Percentiles rank a stretch among this genome's conserved stretches.
phyloP scores from a whole-genome alignment of 768 basidiomycete species.

The Russula emetica region DNA sequence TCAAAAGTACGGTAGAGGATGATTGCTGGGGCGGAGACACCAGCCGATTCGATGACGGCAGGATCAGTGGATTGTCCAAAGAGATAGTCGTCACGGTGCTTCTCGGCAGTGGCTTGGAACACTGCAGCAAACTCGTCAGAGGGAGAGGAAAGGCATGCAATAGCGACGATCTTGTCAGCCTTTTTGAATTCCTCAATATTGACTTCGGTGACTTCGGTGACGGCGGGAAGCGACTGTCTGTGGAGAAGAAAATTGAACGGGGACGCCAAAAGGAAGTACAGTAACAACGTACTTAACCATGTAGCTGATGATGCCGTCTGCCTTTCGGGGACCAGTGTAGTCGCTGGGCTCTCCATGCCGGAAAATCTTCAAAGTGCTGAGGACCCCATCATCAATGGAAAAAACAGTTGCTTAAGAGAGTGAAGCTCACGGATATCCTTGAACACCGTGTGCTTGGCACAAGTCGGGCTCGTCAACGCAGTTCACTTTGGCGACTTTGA shows the following conservation, averaged over 20 bases:
- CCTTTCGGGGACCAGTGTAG: slow-evolving; percentile 85
- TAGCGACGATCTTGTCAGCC: slow-evolving; percentile 84
- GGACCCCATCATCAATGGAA: not conserved
- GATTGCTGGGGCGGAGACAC: slow-evolving; percentile 75
- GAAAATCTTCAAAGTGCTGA: slow-evolving; percentile 87
- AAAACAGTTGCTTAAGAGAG: not conserved
- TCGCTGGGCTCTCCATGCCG: slow-evolving; percentile 74
- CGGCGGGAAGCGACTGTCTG: slow-evolving; percentile 91
- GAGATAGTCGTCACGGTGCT: slow-evolving; percentile 88
- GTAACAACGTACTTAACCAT: slow-evolving; percentile 77
- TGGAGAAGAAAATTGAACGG: slow-evolving; percentile 25
- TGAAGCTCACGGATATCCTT: slow-evolving; percentile 84
- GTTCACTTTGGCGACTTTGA: slow-evolving; percentile 94
- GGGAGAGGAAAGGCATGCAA: slow-evolving; percentile 77
- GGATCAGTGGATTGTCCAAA: slow-evolving; percentile 83
- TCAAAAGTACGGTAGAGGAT: slow-evolving; percentile 93
- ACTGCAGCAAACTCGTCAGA: slow-evolving; percentile 65
- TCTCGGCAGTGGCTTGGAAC: slow-evolving; percentile 77
- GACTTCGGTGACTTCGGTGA: slow-evolving; percentile 70
- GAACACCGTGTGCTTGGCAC: slow-evolving; percentile 81
- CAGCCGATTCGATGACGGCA: slow-evolving; percentile 61
- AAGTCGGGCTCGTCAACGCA: slow-evolving; percentile 93
- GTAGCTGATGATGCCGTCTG: slow-evolving; percentile 93
- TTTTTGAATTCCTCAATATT: slow-evolving; percentile 83
- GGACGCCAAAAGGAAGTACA: not conserved